phyloP scores from a whole-genome alignment of 129 eudicot species.

The Helianthus annuus region DNA sequence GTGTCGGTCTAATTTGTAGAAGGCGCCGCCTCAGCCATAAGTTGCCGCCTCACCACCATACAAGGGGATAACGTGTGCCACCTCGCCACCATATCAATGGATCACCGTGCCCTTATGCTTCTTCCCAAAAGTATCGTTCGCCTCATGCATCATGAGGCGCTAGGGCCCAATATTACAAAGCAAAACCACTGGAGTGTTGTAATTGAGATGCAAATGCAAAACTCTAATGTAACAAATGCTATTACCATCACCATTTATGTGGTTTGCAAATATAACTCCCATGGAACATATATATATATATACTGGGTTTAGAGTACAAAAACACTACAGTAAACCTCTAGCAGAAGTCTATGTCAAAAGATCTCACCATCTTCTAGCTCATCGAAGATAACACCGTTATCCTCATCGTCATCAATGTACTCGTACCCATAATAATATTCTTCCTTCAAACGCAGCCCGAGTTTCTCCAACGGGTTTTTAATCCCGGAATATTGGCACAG shows the following conservation, averaged over 20 bases:
- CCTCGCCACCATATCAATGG: no score
- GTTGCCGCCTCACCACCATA: no score
- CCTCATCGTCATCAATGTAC: conserved; percentile 32
- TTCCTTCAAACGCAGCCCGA: conserved; percentile 34
- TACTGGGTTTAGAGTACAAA: conserved; percentile 30
- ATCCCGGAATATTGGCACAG: conserved; percentile 36
- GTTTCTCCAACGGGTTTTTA: conserved; percentile 30
- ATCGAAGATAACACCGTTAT: conserved; percentile 15
- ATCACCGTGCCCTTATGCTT: no score
- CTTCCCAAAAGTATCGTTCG: no score
- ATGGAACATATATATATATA: conserved; percentile 11
- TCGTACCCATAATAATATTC: conserved; percentile 38
- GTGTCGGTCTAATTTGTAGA: no score
- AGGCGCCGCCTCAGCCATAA: no score
- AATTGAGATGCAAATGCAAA: not conserved
- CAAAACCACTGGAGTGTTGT: no score
- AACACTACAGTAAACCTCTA: conserved; percentile 20
- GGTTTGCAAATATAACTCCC: conserved; percentile 9
- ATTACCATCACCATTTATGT: conserved; percentile 11
- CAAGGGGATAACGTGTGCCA: no score
- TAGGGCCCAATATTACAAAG: not conserved
- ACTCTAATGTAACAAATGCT: not conserved
- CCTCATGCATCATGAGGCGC: no score
- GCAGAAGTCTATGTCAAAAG: conserved; percentile 24
- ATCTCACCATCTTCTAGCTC: conserved; percentile 44